Evolutionary conservation across 2,329 filamentous ascomycete species (phyloP).

Genomic region (Neonectria hederae): DNA sequence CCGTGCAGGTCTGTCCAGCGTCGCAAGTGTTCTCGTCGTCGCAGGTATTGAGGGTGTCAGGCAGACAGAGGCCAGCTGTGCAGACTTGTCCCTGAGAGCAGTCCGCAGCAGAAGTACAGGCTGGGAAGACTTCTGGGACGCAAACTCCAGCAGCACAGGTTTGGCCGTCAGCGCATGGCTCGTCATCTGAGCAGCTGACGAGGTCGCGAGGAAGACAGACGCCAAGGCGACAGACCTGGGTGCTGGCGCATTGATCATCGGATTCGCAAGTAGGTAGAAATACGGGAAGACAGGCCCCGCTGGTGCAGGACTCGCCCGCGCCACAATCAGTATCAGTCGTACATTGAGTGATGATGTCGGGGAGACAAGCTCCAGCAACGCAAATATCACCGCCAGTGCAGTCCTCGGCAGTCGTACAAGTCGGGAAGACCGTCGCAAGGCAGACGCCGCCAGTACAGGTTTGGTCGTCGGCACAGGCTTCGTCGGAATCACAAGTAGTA

Average conservation of each 20-base stretch:
- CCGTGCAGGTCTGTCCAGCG: constrained; percentile 4
- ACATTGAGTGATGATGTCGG: constrained; percentile 8
- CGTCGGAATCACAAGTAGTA: background rate
- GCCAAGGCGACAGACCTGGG: constrained; percentile 9
- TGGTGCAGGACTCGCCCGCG: background rate
- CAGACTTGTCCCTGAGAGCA: constrained; percentile 12
- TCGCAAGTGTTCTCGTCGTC: background rate
- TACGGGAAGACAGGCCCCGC: constrained; percentile 1
- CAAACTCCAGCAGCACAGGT: constrained; percentile 16
- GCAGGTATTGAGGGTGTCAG: background rate
- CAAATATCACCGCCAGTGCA: constrained; percentile 4
- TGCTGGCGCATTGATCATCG: constrained; percentile 5
- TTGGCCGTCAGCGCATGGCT: background rate
- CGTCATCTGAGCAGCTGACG: background rate
- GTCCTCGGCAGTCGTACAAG: background rate
- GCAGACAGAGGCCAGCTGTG: constrained; percentile 14
- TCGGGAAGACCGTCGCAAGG: constrained; percentile 11
- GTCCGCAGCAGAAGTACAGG: background rate
- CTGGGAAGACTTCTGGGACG: constrained; percentile 2
- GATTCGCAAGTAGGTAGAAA: constrained; percentile 8
- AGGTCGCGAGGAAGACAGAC: constrained; percentile 20
- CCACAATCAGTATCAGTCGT: background rate
- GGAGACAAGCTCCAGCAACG: constrained; percentile 12
- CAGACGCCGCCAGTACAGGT: constrained; percentile 14
- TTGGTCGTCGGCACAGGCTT: background rate